Evolutionary conservation across 441 rosid genomes (phyloP), one percentile per base, ranked within the genome.

Genomic region (Aleurites moluccanus): DNA sequence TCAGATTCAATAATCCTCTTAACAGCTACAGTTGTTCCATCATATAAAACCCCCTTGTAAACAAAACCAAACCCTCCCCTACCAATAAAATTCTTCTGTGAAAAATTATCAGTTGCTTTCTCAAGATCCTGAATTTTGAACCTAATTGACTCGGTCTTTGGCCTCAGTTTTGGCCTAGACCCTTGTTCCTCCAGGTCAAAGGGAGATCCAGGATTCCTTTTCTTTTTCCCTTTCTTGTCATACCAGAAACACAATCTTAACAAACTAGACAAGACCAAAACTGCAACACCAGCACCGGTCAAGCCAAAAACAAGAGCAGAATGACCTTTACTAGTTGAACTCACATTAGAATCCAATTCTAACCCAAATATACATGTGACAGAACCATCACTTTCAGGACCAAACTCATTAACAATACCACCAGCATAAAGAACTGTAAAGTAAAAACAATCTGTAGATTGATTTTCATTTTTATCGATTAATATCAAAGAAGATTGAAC

Each of bases 41-140:
- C 98, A 0, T 85, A 80, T 61, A 94, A 71, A 28, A 81, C 72
- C 11, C 98, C 99, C 80, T 81, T 92, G 85, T 86, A 90, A 75
- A 94, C 99, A 25, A 90, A 60, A 42, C 99, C 98, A 72, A 86
- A 91, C 61, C 99, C 99, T 27, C 97, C 99, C 81, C 93, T 81
- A 50, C 99, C 99, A 21, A 92, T 85, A 75, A 87, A 92, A 77
- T 92, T 94, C 83, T 85, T 87, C 72, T 88, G 86, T 0, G 97
- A 91, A 69, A 94, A 94, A 35, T 78, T 75, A 67, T 84, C 83
- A 0, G 98, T 94, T 0, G 98, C 98, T 72, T 86, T 92, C 88
- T 91, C 91, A 9, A 94, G 97, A 2, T 92, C 96, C 21, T 83
- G 77, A 52, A 92, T 86, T 72, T 90, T 91, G 85, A 90, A 92